Evolutionary conservation across 2,329 filamentous ascomycete genomes (phyloP).

Genomic region (Zarea fungicola): DNA sequence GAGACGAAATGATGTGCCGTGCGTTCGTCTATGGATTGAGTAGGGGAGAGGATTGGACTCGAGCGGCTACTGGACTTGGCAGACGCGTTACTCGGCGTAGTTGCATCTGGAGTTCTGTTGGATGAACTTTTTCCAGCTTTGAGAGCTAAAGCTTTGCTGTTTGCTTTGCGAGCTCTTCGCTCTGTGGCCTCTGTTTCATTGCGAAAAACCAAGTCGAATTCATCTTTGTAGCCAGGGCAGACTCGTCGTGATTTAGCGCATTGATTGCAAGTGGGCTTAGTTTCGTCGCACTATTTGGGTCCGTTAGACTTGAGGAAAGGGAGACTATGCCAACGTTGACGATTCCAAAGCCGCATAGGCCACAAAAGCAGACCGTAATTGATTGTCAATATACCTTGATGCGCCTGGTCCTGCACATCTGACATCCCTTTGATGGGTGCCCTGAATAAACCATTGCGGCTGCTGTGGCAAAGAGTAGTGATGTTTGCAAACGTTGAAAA

Average conservation of each 20-base stretch:
- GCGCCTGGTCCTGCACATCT: conserved; percentile 67
- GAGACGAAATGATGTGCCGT: conserved; percentile 56
- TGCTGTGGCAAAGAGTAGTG: neutral
- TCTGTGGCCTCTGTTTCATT: conserved; percentile 67
- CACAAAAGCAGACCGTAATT: neutral
- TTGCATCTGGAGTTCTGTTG: conserved; percentile 7
- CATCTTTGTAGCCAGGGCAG: conserved; percentile 65
- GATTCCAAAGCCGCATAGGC: neutral
- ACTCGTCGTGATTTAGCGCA: conserved; percentile 58
- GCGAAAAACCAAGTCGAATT: conserved; percentile 67
- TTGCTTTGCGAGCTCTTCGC: conserved; percentile 53
- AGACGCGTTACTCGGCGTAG: conserved; percentile 13
- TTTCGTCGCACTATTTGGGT: conserved; percentile 56
- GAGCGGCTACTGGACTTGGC: conserved; percentile 17
- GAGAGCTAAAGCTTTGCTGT: conserved; percentile 39
- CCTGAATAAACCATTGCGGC: conserved; percentile 58
- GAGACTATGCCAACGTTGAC: neutral
- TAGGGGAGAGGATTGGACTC: conserved; percentile 15
- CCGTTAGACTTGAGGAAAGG: neutral
- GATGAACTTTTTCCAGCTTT: conserved; percentile 27
- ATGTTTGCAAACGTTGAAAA: no score
- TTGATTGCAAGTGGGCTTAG: conserved; percentile 60
- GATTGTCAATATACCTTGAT: conserved; percentile 56
- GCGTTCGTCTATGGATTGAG: conserved; percentile 46
- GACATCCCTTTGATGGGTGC: conserved; percentile 63